Base-by-base conservation (phyloP, 2,329 filamentous ascomycete genomes). In the Arthrobotrys megalospora region DNA sequence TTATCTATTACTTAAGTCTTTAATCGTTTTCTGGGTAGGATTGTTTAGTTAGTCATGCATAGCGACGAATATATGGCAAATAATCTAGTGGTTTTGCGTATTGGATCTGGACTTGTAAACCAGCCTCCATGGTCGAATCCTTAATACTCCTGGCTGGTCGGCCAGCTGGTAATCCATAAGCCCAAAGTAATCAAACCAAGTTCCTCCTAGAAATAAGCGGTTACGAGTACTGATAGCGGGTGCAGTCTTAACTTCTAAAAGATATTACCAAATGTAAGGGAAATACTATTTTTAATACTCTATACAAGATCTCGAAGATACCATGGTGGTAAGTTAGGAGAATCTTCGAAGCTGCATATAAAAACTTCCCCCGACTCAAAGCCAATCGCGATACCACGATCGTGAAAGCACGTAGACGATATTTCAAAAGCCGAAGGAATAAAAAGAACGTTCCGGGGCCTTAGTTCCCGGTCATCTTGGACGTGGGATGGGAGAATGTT, bases 21-120 rank as follows among this genome's bases (percentile, higher is more conserved):
- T 24, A 52, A 8, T 21, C 14, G 8, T 36, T 45, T 8, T 24
- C n/a, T 48, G 32, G 38, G 21, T 69, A 14, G 52, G 24, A 36
- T 48, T 28, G 24, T 36, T 48, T 55, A 58, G 38, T 45, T 19
- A 41, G 1, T 34, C 34, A 41, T 47, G 52, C 52, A 60, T 48
- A 69, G 52, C 65, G 65, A n/a, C 19, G 11, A 48, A 45, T 63
- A 63, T 47, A 43, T 45, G n/a, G 58, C 58, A 19, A 16, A 3
- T 11, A 19, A 63, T 47, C 19, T 47, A 41, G 4, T 55, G 38
- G 16, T 48, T 16, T 5, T 16, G 45, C 45, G 4, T 21, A 48
- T 48, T n/a, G n/a, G n/a, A n/a, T n/a, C n/a, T n/a, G n/a, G n/a
- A n/a, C n/a, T n/a, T n/a, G n/a, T n/a, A n/a, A n/a, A n/a, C n/a